Percentiles rank a stretch among this genome's conserved stretches.
Evolutionary conservation across 495 filamentous ascomycete species (phyloP).

Genomic region (Aspergillus avenaceus): DNA sequence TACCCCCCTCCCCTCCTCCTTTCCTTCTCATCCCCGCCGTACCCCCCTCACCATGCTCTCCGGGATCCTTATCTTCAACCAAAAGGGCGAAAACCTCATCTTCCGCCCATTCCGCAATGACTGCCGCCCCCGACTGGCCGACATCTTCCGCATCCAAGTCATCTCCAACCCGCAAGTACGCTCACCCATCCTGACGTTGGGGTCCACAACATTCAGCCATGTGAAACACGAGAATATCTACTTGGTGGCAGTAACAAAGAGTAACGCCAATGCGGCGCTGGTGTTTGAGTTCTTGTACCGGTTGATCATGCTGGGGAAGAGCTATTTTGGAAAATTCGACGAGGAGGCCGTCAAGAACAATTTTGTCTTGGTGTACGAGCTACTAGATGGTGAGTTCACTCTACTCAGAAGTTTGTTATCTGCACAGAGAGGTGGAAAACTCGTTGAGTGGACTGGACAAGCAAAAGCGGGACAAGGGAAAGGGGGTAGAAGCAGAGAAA

Average conservation of each 20-base stretch:
- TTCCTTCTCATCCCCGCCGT: conserved; percentile 1
- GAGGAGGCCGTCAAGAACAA: conserved; percentile 99
- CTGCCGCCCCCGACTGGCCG: conserved; percentile 91
- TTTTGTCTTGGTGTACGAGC: conserved; percentile 97
- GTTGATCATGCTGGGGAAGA: conserved; percentile 81
- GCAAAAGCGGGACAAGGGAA: background rate
- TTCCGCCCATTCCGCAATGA: conserved; percentile 98
- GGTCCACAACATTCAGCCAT: conserved; percentile 98
- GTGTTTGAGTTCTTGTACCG: conserved; percentile 98
- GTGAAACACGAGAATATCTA: conserved; percentile 99
- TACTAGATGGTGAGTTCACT: conserved; percentile 73
- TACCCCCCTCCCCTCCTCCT: background rate
- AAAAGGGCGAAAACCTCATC: conserved; percentile 99
- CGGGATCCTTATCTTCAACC: conserved; percentile 96
- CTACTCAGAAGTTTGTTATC: background rate
- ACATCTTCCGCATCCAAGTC: conserved; percentile 99
- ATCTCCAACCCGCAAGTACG: conserved; percentile 98
- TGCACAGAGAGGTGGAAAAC: background rate
- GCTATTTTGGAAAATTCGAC: conserved; percentile 98
- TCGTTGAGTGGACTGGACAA: background rate
- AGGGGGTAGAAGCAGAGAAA: background rate
- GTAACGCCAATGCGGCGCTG: conserved; percentile 98
- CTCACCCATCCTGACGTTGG: conserved; percentile 94
- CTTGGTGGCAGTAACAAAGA: conserved; percentile 94
- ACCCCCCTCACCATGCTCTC: conserved; percentile 70